These are phyloP conservation scores for Hordeum pubiflorum DNA, from an alignment of 202 grass and related monocot species.

Conservation along the genomic window DNA sequence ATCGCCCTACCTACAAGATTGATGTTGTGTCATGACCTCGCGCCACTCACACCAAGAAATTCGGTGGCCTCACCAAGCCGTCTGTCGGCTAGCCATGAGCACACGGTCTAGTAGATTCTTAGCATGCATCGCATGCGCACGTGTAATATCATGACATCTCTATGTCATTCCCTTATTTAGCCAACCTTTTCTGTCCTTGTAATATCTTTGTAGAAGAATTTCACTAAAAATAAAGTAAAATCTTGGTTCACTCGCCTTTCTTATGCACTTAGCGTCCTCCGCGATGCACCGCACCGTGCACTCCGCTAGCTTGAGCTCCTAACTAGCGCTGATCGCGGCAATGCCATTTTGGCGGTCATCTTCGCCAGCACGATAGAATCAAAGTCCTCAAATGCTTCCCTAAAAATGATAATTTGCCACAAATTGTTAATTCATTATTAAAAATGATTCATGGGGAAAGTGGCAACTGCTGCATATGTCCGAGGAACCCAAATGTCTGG, in stretches of 20 bases:
- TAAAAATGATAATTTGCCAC: background rate
- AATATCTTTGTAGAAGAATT: background rate
- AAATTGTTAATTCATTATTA: background rate
- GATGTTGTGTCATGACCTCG: no score
- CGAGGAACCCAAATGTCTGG: background rate
- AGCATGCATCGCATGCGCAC: no score
- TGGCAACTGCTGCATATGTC: background rate
- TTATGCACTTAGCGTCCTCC: constrained; percentile 73
- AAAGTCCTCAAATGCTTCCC: constrained; percentile 60
- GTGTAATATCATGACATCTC: no score
- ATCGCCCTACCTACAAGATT: no score
- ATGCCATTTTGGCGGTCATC: constrained; percentile 59
- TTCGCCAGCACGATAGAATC: constrained; percentile 43
- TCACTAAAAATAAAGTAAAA: background rate
- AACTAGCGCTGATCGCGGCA: constrained; percentile 46
- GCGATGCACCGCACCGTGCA: constrained; percentile 65
- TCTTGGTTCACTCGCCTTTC: constrained; percentile 38
- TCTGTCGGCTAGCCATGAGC: no score
- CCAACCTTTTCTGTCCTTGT: background rate
- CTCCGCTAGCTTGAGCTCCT: constrained; percentile 67
- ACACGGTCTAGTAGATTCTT: no score
- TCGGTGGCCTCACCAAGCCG: no score
- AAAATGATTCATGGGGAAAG: background rate
- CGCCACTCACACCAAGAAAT: no score
- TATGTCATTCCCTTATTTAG: no score